Conservation (phyloP, 768 basidiomycete genomes). For the Tylopilus rubrobrunneus region DNA sequence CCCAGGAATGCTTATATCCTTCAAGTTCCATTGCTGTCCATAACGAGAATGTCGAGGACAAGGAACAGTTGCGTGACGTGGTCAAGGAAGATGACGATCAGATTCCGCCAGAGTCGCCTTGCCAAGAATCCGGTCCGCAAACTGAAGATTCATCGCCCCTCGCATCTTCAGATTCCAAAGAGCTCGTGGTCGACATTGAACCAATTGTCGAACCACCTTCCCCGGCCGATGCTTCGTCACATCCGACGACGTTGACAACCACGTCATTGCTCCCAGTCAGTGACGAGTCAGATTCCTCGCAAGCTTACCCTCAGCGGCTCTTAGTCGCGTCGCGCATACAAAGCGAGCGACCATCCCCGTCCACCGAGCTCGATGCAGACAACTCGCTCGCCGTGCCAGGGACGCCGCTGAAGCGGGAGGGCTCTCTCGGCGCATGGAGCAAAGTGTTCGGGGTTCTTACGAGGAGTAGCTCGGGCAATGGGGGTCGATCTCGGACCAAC, state of each 20-base stretch:
- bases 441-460: conserved; percentile 59
- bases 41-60: conserved; percentile 45
- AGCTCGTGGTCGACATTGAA: conserved; percentile 61
- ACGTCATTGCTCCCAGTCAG: conserved; percentile 38
- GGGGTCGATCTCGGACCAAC: conserved; percentile 77
- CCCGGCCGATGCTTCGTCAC: conserved; percentile 45
- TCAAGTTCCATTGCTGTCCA: conserved; percentile 55
- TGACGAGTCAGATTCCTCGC: conserved; percentile 51
- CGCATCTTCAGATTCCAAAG: conserved; percentile 56
- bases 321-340: conserved; percentile 61
- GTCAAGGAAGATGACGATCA: conserved; percentile 44
- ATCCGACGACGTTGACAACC: conserved; percentile 41
- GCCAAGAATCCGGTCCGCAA: conserved; percentile 35
- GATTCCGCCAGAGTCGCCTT: conserved; percentile 49
- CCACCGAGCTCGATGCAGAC: conserved; percentile 48
- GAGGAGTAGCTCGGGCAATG: conserved; percentile 59
- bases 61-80: conserved; percentile 34
- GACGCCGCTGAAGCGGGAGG: conserved; percentile 56
- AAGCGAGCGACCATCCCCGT: conserved; percentile 52
- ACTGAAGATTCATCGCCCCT: conserved; percentile 46
- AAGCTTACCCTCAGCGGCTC: conserved; percentile 52
- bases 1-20: conserved; percentile 37
- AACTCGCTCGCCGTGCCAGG: conserved; percentile 40
- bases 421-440: conserved; percentile 60
- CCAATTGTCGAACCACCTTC: conserved; percentile 49